phyloP scores from a whole-genome alignment of 2,329 filamentous ascomycete genomes.

The Cladobotryum protrusum region DNA sequence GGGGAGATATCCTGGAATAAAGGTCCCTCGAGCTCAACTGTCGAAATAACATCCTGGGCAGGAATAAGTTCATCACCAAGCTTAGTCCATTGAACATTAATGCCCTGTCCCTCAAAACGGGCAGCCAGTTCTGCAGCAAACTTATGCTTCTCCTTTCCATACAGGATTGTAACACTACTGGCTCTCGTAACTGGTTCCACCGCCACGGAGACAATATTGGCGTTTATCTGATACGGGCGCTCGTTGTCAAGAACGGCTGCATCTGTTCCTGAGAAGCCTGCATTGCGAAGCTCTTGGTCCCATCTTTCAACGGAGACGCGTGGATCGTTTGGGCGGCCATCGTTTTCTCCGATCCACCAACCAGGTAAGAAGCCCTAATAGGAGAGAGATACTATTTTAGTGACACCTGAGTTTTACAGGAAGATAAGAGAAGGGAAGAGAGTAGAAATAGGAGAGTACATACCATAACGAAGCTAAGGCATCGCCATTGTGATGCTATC shows the following conservation, averaged over 20 bases:
- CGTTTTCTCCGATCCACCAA: not conserved
- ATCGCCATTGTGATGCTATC: not conserved
- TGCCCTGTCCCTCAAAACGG: not conserved
- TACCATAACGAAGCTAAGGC: no score
- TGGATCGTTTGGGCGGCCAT: not conserved
- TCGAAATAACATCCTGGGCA: constrained; percentile 8
- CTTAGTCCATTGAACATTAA: constrained; percentile 5
- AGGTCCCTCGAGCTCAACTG: constrained; percentile 14
- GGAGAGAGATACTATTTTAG: no score
- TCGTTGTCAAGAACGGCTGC: constrained; percentile 9
- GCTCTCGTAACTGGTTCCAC: not conserved
- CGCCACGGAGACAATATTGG: not conserved
- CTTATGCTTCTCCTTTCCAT: constrained; percentile 4
- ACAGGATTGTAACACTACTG: not conserved
- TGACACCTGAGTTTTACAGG: no score
- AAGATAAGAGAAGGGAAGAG: no score
- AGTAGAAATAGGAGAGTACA: no score
- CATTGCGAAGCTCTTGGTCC: constrained; percentile 1
- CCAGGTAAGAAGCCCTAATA: not conserved
- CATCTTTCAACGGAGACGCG: not conserved
- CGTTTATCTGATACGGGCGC: no score
- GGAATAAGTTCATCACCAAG: not conserved
- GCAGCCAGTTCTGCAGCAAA: constrained; percentile 8
- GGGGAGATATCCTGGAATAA: constrained; percentile 13
- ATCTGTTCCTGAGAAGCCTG: constrained; percentile 9